Conservation (phyloP, 352 stramenopile genomes). For the Blastocystis sp. region DNA sequence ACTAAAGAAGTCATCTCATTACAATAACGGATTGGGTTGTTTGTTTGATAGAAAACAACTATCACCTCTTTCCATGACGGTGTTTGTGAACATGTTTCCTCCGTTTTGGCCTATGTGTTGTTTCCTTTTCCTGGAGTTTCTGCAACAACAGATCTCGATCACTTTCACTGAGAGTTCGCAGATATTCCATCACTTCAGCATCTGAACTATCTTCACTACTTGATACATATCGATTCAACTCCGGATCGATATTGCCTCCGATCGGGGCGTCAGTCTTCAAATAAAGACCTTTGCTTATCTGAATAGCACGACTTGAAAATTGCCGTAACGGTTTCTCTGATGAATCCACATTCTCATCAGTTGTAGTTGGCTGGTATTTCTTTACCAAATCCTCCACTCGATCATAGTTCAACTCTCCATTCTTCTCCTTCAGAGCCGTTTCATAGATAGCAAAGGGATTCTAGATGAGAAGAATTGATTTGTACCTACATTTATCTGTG, state of each 20-base stretch:
- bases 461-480: neutral
- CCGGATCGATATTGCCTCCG: constrained; percentile 46
- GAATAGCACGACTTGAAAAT: constrained; percentile 25
- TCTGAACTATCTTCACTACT: constrained; percentile 38
- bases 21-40: neutral
- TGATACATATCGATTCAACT: constrained; percentile 12
- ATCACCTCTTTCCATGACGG: neutral
- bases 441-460: constrained; percentile 7
- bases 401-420: constrained; percentile 55
- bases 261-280: constrained; percentile 23
- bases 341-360: neutral
- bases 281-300: constrained; percentile 37
- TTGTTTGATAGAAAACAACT: neutral
- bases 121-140: constrained; percentile 1
- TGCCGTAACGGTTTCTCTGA: constrained; percentile 21
- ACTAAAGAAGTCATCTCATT: neutral
- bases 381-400: constrained; percentile 8
- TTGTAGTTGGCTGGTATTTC: neutral
- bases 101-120: neutral
- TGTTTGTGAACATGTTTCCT: constrained; percentile 24
- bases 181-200: constrained; percentile 26
- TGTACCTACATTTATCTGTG: neutral
- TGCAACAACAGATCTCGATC: neutral
- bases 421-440: constrained; percentile 13
- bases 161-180: neutral